Conservation (phyloP, 129 eudicot species). For the Gnaphalium uliginosum region DNA sequence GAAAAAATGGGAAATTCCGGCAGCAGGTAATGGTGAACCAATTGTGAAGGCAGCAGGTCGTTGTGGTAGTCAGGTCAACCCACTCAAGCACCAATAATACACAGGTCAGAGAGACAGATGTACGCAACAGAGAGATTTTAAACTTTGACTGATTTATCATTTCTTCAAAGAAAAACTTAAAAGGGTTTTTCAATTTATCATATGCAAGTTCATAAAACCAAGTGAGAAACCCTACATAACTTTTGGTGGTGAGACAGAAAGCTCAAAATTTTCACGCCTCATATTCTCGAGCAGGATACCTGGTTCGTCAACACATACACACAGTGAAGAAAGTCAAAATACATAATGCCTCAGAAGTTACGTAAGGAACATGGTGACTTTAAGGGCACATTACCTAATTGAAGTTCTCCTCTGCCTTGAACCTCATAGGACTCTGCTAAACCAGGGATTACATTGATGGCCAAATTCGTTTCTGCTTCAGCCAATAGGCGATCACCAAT, state of each 20-base stretch:
- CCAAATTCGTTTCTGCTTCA: constrained; percentile 97
- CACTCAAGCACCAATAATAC: too few relatives aligned
- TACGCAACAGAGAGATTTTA: background rate
- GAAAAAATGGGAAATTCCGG: too few relatives aligned
- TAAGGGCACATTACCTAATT: constrained; percentile 55
- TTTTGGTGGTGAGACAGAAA: constrained; percentile 95
- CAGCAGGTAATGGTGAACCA: too few relatives aligned
- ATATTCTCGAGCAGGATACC: constrained; percentile 97
- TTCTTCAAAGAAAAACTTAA: background rate
- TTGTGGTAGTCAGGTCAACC: too few relatives aligned
- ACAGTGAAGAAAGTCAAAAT: background rate
- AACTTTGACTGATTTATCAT: background rate
- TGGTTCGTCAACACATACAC: constrained; percentile 28
- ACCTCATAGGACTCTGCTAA: constrained; percentile 85
- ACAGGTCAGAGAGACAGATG: background rate
- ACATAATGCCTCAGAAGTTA: background rate
- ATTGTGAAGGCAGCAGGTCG: too few relatives aligned
- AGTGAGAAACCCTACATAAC: constrained; percentile 69
- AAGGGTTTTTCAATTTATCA: background rate
- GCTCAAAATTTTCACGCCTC: constrained; percentile 99
- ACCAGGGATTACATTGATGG: constrained; percentile 90
- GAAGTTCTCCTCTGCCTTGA: constrained; percentile 99
- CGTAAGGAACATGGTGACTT: background rate
- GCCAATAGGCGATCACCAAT: constrained; percentile 91
- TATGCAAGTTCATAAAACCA: background rate